A percentile compares a stretch with the other conserved stretches of the same genome.
phyloP scores from a whole-genome alignment of 139 green algal genomes.

The Pleodorina starrii region DNA sequence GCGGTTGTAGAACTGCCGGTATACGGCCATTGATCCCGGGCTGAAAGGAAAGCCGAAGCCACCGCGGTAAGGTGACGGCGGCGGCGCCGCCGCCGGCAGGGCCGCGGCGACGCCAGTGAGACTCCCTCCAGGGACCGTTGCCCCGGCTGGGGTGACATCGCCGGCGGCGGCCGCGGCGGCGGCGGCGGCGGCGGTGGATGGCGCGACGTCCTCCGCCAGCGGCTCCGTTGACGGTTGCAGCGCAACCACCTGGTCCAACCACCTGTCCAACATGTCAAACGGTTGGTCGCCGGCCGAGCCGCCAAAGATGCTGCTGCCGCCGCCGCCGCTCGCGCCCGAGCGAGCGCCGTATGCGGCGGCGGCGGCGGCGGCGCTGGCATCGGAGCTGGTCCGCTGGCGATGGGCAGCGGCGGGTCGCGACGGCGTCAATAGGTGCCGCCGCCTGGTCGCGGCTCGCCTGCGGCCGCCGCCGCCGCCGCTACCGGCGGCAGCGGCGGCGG shows the following conservation, averaged over 20 bases:
- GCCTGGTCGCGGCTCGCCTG: neutral
- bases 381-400: neutral
- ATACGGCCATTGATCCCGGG: neutral
- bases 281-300: neutral
- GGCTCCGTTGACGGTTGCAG: constrained; percentile 4
- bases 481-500: neutral
- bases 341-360: neutral
- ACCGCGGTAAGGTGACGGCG: no score
- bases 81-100: neutral
- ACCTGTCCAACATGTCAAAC: constrained; percentile 30
- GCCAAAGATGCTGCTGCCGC: neutral
- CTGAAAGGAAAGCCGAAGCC: neutral
- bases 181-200: neutral
- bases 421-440: no score
- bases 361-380: neutral
- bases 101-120: neutral
- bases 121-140: no score
- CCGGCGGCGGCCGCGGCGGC: neutral
- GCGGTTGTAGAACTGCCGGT: constrained; percentile 11
- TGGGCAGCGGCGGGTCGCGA: neutral
- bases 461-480: neutral
- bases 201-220: no score
- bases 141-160: no score
- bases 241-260: constrained; percentile 36
- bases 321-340: no score